Base-by-base conservation (phyloP, 1,284 basidiomycete species). In the Ganoderma meredithae region DNA sequence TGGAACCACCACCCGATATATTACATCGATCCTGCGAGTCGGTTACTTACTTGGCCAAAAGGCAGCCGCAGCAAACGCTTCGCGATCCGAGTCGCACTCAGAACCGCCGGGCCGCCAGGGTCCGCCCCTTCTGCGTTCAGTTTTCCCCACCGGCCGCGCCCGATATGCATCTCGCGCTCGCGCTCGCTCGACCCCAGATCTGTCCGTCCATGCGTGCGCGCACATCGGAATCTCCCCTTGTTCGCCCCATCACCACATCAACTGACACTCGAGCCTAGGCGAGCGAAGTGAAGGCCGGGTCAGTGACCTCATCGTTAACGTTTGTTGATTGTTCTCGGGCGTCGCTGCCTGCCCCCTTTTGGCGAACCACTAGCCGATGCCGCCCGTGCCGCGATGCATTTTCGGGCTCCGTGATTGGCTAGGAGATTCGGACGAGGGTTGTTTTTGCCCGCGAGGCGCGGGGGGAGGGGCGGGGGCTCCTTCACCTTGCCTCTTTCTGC, bases 141-240 rank as follows among this genome's bases (percentile, higher is more conserved):
- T n/a, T n/a, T n/a, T n/a, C n/a, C 52, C 52, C 44, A 47, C 44
- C 22, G 15, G 15, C 12, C 25, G 12, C 12, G 22, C 41, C 59
- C 39, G 59, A 43, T 39, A 5, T 22, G 6, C 59, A 60, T 43
- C 56, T 43, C 59, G 59, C 59, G n/a, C n/a, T n/a, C n/a, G n/a
- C n/a, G n/a, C 13, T 31, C 22, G 12, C 40, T 22, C 44, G 27
- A 17, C 6, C 15, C 17, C 17, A 44, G 59, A 60, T 60, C 59
- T 43, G 40, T 7, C 36, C 15, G 10, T 40, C 27, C 52, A 55
- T 17, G 8, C 8, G 25, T 17, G 43, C 31, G 59, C 59, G 41
- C 59, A 19, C 59, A 59, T 41, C 56, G 56, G 19, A 59, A 55
- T 55, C 52, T 55, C 27, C 27, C n/a, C 13, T 27, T 27, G 0